These are phyloP conservation scores for Leccinum pseudoinsigne DNA, from an alignment of 1,284 basidiomycete species.

Conservation along the genomic window DNA sequence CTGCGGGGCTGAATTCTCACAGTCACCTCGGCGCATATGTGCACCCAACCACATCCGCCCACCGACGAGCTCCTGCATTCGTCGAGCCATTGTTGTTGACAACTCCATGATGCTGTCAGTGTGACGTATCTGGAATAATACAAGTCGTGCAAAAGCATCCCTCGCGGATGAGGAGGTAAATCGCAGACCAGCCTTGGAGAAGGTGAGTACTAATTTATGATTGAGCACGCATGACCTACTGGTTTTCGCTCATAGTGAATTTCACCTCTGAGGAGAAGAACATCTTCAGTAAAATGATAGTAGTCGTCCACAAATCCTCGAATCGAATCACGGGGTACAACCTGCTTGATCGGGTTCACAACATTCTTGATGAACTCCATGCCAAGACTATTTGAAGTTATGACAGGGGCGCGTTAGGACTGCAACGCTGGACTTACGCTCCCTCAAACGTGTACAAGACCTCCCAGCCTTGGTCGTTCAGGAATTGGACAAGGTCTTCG, in stretches of 20 bases:
- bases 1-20: slow-evolving; percentile 25
- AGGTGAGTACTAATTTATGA: slow-evolving; percentile 28
- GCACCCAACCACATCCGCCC: slow-evolving; percentile 47
- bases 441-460: slow-evolving; percentile 41
- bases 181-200: slow-evolving; percentile 38
- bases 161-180: slow-evolving; percentile 38
- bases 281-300: slow-evolving; percentile 33
- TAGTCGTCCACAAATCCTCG: slow-evolving; percentile 44
- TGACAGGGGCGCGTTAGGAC: background rate
- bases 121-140: slow-evolving; percentile 38
- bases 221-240: slow-evolving; percentile 25
- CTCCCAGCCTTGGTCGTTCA: slow-evolving; percentile 40
- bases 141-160: slow-evolving; percentile 35
- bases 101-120: slow-evolving; percentile 34
- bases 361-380: slow-evolving; percentile 49
- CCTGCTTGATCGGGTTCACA: slow-evolving; percentile 39
- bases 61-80: slow-evolving; percentile 36
- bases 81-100: slow-evolving; percentile 34
- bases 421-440: slow-evolving; percentile 32
- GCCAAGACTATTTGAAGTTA: slow-evolving; percentile 35
- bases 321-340: slow-evolving; percentile 36
- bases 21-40: slow-evolving; percentile 51
- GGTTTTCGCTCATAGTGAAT: slow-evolving; percentile 47
- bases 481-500: slow-evolving; percentile 31
- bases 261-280: slow-evolving; percentile 45